Evolutionary conservation across 176 grass and related monocot genomes (phyloP), one percentile per base, ranked within the genome.

Genomic region (Ensete glaucum): DNA sequence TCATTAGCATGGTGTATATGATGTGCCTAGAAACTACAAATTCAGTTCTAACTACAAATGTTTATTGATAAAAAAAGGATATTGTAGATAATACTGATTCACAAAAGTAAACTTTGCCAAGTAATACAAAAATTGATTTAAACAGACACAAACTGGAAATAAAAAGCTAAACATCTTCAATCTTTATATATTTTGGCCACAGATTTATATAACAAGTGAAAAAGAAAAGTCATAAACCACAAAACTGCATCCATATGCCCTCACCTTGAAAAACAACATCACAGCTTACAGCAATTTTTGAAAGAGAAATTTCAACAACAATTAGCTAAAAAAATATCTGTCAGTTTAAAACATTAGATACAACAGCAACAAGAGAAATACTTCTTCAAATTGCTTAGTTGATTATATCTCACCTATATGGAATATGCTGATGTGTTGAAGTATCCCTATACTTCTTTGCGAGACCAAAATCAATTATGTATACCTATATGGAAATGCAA

Each of bases 381-480:
- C 26, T 25, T 22, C 26, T 13, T 21, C 64, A 67, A 7, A 27
- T 9, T 54, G 22, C 9, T 62, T 11, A 27, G 48, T 69, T 10
- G 53, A 52, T 51, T 72, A 22, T 71, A 59, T 50, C 55, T 20
- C 81, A 96, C 92, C 92, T 96, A 58, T 96, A 92, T 49, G 89
- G 92, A 79, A 96, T 96, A 76, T 96, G 92, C 53, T 90, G 87
- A 66, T 88, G 84, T 60, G 88, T 90, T 58, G 76, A 34, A 67
- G 79, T 78, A 82, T 96, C 92, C 62, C 76, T 88, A 49, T 96
- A 96, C 77, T 92, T 96, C 83, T 96, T 96, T 52, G 92, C 89
- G 67, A 96, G 87, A 16, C 92, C 92, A 79, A 92, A 96, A 88
- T 96, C 89, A 83, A 97, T 97, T 67, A 90, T 74, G 52, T 93